Evolutionary conservation across 2,329 filamentous ascomycete species (phyloP), one percentile per base, ranked within the genome.

Genomic region (Lecanicillium sp.): DNA sequence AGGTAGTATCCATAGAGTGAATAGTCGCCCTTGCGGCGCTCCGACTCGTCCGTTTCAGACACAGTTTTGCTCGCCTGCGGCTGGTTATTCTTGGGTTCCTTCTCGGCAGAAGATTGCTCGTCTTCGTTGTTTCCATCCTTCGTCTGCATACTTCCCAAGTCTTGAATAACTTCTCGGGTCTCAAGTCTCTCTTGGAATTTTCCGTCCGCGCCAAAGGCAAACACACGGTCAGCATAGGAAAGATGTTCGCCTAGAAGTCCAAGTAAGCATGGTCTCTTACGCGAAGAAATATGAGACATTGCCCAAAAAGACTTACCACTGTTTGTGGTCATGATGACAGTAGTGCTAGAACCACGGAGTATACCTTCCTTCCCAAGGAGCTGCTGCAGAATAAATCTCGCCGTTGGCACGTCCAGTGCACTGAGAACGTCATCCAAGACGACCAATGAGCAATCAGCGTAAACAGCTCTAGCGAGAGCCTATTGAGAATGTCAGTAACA

Each of bases 351-450:
- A 19, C 37, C 41, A 10, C 19, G 40, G 27, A 46, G 37, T 3
- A 43, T 7, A 3, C 43, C 44, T 10, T 33, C 17, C 2, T 36
- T 22, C 3, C 42, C 39, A 3, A 47, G 27, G 8, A 47, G 39
- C 2, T 41, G 41, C 1, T 17, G 8, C 0, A 41, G 25, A 15
- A 47, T 29, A 0, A 9, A 33, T 3, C 18, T 33, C 1, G 44
- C 35, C 1, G 45, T 47, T 12, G 36, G 29, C 2, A 25, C 34
- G 14, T 46, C 45, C 3, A 47, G 30, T 10, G 44, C 37, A 15
- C 44, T 47, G 17, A 47, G 40, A 6, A 34, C 35, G 8, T 47
- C 45, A 9, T 47, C 45, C 1, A 47, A 15, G 14, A 46, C 4
- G 2, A 43, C 12, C 1, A 46, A 33, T 3, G 40, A 39, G 10